Base-by-base conservation (phyloP, 1,284 basidiomycete species). In the Pseudomicrostroma phylloplanum region DNA sequence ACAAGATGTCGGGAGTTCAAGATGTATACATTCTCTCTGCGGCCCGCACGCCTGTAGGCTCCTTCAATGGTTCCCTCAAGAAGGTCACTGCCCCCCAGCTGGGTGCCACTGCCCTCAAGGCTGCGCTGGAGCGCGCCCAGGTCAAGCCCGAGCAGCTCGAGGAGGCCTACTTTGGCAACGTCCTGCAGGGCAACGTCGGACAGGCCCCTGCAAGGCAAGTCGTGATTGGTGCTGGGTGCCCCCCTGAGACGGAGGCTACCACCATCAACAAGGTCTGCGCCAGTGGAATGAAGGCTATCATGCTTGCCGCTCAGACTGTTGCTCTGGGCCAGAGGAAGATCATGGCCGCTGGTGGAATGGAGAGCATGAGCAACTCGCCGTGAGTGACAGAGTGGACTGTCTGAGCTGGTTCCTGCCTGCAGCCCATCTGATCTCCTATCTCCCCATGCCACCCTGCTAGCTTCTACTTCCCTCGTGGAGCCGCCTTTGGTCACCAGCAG, bases 141-240 rank as follows among this genome's bases (percentile, higher is more conserved):
- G 84, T 98, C 78, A 86, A 89, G 76, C 88, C 93, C 17, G 84
- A 87, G 8, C 81, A 86, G 67, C 87, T 92, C 55, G 92, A 98
- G 81, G 96, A 99, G 82, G 84, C 96, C 75, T 97, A 90, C 85
- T 89, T 97, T 79, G 96, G 96, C 70, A 93, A 98, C 58, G 81
- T 82, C 25, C 71, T 82, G 43, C 81, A 82, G 68, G 81, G 69
- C 26, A 77, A 76, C 59, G 72, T 80, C 17, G 81, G 80, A 6
- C 81, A 82, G 72, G 73, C 77, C 21, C 81, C 81, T 19, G 81
- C 81, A n/a, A 70, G 81, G 51, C 81, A 82, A 71, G 81, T 81
- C 58, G 80, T 73, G n/a, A 87, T 98, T 63, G 92, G 94, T 80
- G 92, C 94, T 25, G 94, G 94, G 0, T 78, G 96, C 80, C 87